Conservation (phyloP, 768 basidiomycete genomes). For the Trametes elegans region DNA sequence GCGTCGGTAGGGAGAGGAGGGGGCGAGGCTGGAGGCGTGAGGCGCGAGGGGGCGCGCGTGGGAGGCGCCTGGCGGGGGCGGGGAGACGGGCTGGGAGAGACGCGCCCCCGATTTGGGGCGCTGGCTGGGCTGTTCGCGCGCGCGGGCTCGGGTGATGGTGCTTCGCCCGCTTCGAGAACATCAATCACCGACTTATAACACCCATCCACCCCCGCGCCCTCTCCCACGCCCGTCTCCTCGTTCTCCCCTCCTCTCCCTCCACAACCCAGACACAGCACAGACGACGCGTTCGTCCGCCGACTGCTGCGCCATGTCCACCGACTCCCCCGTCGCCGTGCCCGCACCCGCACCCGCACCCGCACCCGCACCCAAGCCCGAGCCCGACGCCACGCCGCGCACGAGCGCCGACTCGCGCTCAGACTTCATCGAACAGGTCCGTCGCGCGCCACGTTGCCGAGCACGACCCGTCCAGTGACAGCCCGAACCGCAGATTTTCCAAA, state of each 20-base stretch:
- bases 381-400: neutral
- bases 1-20: too few species aligned
- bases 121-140: neutral
- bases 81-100: too few species aligned
- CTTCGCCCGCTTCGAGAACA: slow-evolving; percentile 18
- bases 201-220: too few species aligned
- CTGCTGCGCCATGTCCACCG: neutral
- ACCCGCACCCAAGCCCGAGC: neutral
- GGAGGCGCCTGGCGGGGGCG: neutral
- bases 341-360: neutral
- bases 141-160: neutral
- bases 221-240: slow-evolving; percentile 3
- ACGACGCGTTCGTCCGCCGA: neutral
- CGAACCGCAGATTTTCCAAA: slow-evolving; percentile 48
- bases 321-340: neutral
- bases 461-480: neutral
- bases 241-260: neutral
- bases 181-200: slow-evolving; percentile 14
- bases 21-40: neutral
- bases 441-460: neutral
- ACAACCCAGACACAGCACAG: too few species aligned
- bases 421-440: slow-evolving; percentile 22
- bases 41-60: neutral
- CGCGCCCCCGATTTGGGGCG: too few species aligned
- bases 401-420: slow-evolving; percentile 13